A percentile compares a stretch with the other conserved stretches of the same genome.
Conservation (phyloP, 2,329 filamentous ascomycete genomes). For the Ascosphaera apis region DNA sequence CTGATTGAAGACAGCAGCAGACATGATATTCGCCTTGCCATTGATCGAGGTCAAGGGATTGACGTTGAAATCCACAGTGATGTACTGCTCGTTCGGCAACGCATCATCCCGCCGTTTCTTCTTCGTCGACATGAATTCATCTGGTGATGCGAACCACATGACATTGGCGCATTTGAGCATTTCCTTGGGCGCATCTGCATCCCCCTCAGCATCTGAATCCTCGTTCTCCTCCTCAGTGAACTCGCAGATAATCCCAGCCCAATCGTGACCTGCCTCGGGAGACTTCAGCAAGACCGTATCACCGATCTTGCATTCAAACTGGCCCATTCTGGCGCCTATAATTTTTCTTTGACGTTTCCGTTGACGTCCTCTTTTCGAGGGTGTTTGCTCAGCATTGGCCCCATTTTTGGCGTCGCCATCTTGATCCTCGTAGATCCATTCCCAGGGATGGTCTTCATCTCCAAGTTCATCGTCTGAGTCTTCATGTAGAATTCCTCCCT, state of each 20-base stretch:
- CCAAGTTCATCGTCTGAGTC: slow-evolving; percentile 78
- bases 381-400: slow-evolving; percentile 1
- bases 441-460: slow-evolving; percentile 48
- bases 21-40: slow-evolving; percentile 64
- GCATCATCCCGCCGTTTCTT: slow-evolving; percentile 64
- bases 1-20: slow-evolving; percentile 40
- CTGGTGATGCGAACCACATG: slow-evolving; percentile 77
- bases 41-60: slow-evolving; percentile 80
- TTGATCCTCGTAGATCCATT: slow-evolving; percentile 44
- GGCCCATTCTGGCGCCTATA: slow-evolving; percentile 59
- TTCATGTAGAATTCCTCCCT: slow-evolving; percentile 42
- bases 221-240: slow-evolving; percentile 55
- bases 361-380: slow-evolving; percentile 6
- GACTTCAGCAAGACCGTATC: slow-evolving; percentile 75
- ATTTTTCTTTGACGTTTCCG: slow-evolving; percentile 27
- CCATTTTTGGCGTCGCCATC: slow-evolving; percentile 6
- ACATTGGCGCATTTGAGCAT: slow-evolving; percentile 54
- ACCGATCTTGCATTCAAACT: slow-evolving; percentile 57
- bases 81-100: slow-evolving; percentile 72
- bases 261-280: slow-evolving; percentile 65
- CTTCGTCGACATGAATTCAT: slow-evolving; percentile 68
- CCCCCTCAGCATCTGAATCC: slow-evolving; percentile 36
- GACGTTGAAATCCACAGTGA: slow-evolving; percentile 66
- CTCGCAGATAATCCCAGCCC: slow-evolving; percentile 72
- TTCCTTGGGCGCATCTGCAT: slow-evolving; percentile 28